Base-by-base conservation (phyloP, 495 filamentous ascomycete genomes). In the Penicillium atrosanguineum region DNA sequence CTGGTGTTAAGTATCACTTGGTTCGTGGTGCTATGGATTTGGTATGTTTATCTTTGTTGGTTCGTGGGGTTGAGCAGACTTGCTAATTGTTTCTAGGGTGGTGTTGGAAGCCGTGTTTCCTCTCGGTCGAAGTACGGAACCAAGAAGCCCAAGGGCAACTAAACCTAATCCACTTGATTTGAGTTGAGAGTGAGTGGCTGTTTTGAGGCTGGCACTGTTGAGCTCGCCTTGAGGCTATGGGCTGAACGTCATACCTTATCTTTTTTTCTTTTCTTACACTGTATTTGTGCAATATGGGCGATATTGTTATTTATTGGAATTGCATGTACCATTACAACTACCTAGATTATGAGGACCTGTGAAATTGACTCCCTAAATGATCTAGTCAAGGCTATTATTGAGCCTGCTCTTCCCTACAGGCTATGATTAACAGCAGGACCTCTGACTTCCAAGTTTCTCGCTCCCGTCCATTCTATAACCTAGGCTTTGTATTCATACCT, bases 51-150 rank as follows among this genome's bases (percentile, higher is more conserved):
- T 34, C 45, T 39, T 52, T 50, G 46, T 40, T 16, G 25, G 34
- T 5, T 11, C n/a, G 25, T 19, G n/a, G 6, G 16, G 0, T 19
- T 20, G 28, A 8, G 20, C 8, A 1, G 3, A 12, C 3, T 47
- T 39, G 18, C 46, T 64, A 46, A 62, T 1, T 36, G 18, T 43
- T 23, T 52, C 19, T 67, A 97, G 94, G 90, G 91, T 68, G 95
- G 95, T 76, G 95, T 99, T 58, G 83, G 80, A 15, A 93, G 84
- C 64, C 80, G 94, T 48, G 79, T 87, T 69, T 88, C 83, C 3
- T 88, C 87, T 68, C 82, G 94, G 63, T 95, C 90, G 51, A 99
- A 99, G 77, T 99, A 95, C 63, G 94, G 94, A 53, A 95, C 95
- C 14, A 99, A 99, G 85, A 97, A 96, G 75, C 93, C 94, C 1